A percentile compares a stretch with the other conserved stretches of the same genome.
These are phyloP conservation scores for Serendipita sp. DNA, from an alignment of 768 basidiomycete genomes.

Conservation along the genomic window DNA sequence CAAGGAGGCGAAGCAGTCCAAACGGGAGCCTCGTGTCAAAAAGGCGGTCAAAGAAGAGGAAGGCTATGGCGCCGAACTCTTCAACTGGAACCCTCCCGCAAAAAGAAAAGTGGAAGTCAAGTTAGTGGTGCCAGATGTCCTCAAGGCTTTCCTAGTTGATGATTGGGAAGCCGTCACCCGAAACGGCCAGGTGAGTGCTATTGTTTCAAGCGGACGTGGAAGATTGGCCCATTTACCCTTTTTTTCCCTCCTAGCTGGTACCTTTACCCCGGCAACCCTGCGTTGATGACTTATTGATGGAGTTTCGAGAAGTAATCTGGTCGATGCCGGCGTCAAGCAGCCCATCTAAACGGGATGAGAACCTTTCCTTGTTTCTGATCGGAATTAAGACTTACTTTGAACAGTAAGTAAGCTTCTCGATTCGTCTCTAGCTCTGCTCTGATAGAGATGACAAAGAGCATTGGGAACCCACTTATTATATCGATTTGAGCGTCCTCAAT, in stretches of 20 bases:
- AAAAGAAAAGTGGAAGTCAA: slow-evolving; percentile 76
- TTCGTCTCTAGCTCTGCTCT: background rate
- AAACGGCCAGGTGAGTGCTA: slow-evolving; percentile 55
- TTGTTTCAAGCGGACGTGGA: too few relatives aligned
- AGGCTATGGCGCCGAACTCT: slow-evolving; percentile 1
- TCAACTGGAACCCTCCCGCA: slow-evolving; percentile 1
- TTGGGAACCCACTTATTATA: slow-evolving; percentile 83
- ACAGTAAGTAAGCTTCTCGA: background rate
- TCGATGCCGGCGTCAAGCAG: slow-evolving; percentile 17
- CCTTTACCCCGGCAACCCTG: slow-evolving; percentile 65
- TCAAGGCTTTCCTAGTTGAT: slow-evolving; percentile 82
- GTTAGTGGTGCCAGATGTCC: slow-evolving; percentile 72
- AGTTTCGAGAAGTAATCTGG: slow-evolving; percentile 55
- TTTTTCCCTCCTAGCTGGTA: slow-evolving; percentile 46
- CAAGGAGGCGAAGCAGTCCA: background rate
- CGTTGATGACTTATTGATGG: slow-evolving; percentile 57
- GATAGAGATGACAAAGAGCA: slow-evolving; percentile 25
- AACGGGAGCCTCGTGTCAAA: background rate
- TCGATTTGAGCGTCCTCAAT: slow-evolving; percentile 89
- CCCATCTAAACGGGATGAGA: background rate
- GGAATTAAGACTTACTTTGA: background rate
- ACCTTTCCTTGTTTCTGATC: background rate
- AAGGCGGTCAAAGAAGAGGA: slow-evolving; percentile 1
- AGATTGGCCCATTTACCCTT: background rate
- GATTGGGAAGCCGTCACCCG: slow-evolving; percentile 98